These are phyloP conservation scores for Cruciata laevipes DNA, from an alignment of 257 asterid species.

Conservation along the genomic window DNA sequence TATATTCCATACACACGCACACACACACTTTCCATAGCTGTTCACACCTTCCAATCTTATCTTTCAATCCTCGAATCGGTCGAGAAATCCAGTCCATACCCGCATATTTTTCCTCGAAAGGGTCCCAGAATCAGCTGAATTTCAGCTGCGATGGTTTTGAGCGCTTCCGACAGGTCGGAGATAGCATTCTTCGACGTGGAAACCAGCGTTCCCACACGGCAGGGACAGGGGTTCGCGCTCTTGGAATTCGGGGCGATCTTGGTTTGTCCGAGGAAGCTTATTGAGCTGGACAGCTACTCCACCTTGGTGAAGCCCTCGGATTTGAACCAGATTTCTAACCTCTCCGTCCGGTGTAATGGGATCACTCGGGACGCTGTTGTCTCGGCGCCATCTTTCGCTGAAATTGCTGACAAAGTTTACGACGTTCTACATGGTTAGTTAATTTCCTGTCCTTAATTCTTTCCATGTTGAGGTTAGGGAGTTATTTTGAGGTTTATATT, in stretches of 20 bases:
- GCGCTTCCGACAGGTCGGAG: conserved; percentile 46
- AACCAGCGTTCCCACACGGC: conserved; percentile 73
- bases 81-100: background rate
- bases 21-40: background rate
- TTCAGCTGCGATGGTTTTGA: conserved; percentile 20
- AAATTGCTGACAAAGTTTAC: conserved; percentile 69
- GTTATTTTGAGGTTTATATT: background rate
- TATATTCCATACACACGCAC: background rate
- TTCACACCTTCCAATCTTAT: background rate
- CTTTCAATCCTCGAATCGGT: background rate
- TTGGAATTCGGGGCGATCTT: conserved; percentile 85
- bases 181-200: conserved; percentile 92
- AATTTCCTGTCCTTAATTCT: background rate
- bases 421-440: conserved; percentile 82
- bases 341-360: conserved; percentile 81
- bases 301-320: conserved; percentile 68
- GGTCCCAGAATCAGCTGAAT: conserved; percentile 6
- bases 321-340: conserved; percentile 53
- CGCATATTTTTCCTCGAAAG: background rate
- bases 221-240: conserved; percentile 62
- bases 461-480: background rate
- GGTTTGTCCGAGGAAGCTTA: conserved; percentile 89
- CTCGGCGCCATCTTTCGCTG: conserved; percentile 67
- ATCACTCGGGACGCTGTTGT: conserved; percentile 56
- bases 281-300: conserved; percentile 74